Evolutionary conservation across 345 rosid species (phyloP).

Genomic region (Salix suchowensis): DNA sequence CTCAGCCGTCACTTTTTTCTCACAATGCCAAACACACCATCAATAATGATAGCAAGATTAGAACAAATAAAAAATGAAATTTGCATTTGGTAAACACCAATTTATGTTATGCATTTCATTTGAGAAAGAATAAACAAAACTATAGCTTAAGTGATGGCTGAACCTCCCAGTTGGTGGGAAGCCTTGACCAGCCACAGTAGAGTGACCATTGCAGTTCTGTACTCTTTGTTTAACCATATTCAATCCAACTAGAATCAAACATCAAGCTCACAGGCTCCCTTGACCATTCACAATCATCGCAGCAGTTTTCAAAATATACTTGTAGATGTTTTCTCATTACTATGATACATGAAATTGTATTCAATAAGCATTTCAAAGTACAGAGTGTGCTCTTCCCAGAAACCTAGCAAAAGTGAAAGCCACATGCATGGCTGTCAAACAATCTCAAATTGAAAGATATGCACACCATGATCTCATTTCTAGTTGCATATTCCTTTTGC

Average conservation of each 20-base stretch:
- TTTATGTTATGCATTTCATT: not conserved
- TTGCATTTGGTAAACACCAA: not conserved
- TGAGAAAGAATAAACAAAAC: not conserved
- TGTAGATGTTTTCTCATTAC: not conserved
- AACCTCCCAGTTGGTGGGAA: not conserved
- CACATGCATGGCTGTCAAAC: not conserved
- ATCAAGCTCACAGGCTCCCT: not conserved
- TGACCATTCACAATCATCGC: not conserved
- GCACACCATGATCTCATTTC: not conserved
- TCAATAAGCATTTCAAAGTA: not conserved
- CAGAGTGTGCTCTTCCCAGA: not conserved
- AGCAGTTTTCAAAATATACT: not conserved
- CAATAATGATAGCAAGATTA: not conserved
- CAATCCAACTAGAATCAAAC: not conserved
- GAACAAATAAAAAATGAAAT: not conserved
- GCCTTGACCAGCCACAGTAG: not conserved
- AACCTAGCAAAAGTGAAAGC: not conserved
- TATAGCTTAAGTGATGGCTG: not conserved
- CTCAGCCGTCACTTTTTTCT: not conserved
- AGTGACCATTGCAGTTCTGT: not conserved
- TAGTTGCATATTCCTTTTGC: not conserved
- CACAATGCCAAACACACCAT: not conserved
- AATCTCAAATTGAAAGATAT: not conserved
- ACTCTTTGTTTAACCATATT: slow-evolving; percentile 4
- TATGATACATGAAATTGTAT: not conserved